These are phyloP conservation scores for Hydnum rufescens DNA, from an alignment of 768 basidiomycete genomes.

Conservation along the genomic window DNA sequence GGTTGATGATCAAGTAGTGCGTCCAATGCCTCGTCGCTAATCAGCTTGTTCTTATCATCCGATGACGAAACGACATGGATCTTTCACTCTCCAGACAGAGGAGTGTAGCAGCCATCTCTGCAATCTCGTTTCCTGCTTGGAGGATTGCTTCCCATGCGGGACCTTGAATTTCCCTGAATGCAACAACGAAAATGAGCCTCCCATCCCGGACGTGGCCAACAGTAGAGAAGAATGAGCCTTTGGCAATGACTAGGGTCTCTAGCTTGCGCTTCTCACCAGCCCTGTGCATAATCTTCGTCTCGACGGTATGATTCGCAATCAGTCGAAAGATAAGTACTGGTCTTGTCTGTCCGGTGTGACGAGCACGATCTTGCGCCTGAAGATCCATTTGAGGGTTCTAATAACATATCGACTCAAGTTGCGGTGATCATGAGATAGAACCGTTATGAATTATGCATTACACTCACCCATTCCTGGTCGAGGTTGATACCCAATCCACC, in stretches of 20 bases:
- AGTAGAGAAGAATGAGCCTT: conserved; percentile 30
- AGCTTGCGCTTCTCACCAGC: conserved; percentile 74
- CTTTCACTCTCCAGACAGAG: conserved; percentile 73
- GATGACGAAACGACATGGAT: too few species aligned
- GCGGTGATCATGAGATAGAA: too few species aligned
- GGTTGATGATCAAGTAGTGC: too few species aligned
- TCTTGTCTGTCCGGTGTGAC: conserved; percentile 84
- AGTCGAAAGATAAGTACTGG: conserved; percentile 82
- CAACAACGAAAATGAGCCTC: too few species aligned
- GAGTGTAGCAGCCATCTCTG: conserved; percentile 62
- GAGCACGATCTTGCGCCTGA: conserved; percentile 89
- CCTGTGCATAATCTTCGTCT: conserved; percentile 80
- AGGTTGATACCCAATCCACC: conserved; percentile 70
- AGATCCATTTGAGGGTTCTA: conserved; percentile 93
- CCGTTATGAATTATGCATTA: too few species aligned
- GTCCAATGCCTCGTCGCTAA: too few species aligned
- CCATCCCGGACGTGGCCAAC: too few species aligned
- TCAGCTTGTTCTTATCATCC: too few species aligned
- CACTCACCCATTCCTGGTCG: conserved; percentile 68
- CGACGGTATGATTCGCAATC: conserved; percentile 72
- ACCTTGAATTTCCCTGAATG: conserved; percentile 13
- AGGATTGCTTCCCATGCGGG: not conserved
- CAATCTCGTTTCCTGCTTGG: conserved; percentile 43
- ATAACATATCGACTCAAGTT: too few species aligned
- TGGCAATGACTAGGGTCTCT: conserved; percentile 88